Base-by-base conservation (phyloP, 768 basidiomycete species). In the Galerina marginata region DNA sequence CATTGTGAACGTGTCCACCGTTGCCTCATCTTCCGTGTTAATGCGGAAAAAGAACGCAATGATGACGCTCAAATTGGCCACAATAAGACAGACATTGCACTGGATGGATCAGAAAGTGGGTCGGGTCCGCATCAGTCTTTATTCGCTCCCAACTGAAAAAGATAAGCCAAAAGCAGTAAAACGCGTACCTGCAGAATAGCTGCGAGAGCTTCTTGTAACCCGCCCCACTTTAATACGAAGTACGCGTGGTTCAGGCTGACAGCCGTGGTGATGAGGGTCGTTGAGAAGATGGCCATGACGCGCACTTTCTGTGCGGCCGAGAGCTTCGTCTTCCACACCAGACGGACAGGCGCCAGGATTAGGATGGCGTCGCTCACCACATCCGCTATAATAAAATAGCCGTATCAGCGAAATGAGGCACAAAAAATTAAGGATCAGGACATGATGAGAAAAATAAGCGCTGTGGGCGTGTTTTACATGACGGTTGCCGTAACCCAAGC, bases 251-350 rank as follows among this genome's bases (percentile, higher is more conserved):
- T 72, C 11, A 73, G 67, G 53, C 74, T 76, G 50, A 77, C 69
- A 15, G 74, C 67, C 20, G 74, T 77, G 12, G 75, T 78, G 48
- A 76, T 63, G 51, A 80, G 73, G 25, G 76, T 77, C 14, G 81
- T 68, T 6, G 80, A 80, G 67, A 83, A 81, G 43, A 82, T 75
- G 38, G 82, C 64, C 59, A 79, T 66, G 46, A 79, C 66, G 10
- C 75, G 75, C 23, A 78, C 74, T 7, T 75, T 71, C 15, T 78
- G 77, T 0, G 75, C 52, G 23, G 65, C 56, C 2, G 65, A 65
- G 12, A 74, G 70, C 15, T 70, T 75, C 25, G 79, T 72, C 15
- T 70, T 69, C 69, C 75, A 75, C 9, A 84, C 71, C 16, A 85
- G 66, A 15, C 72, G 65, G 7, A 82, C 60, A 1, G 84, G 82